Base-by-base conservation (phyloP, 257 asterid genomes). In the Fraxinus pennsylvanica region DNA sequence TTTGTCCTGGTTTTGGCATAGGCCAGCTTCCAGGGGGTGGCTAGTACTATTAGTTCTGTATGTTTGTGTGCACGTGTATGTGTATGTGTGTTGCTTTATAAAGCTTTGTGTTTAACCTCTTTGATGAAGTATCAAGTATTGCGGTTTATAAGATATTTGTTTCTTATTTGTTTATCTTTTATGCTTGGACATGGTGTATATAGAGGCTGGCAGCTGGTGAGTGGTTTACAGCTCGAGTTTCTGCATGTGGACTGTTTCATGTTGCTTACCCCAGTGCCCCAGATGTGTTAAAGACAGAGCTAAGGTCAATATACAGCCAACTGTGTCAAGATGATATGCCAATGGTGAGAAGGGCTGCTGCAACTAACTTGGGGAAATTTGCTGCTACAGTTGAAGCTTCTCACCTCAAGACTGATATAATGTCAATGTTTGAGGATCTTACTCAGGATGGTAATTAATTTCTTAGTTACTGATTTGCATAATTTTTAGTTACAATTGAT, bases 211-310 rank as follows among this genome's bases (percentile, higher is more conserved):
- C 97, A 71, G 94, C 97, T 80, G 98, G 98, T 25, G 98, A 94
- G 84, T 94, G 98, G 98, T 94, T 94, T 80, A 94, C 98, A n/a
- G 97, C 97, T 71, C 93, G 98, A 41, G 96, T 94, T 68, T 94
- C 97, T n/a, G 94, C 97, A 32, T 94, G 97, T 83, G 98, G 98
- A 68, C 80, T 94, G 61, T 94, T 94, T 87, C 97, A 94, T 82
- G 89, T 94, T 84, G 97, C 96, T 65, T 94, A 92, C 79, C 84
- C 94, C 32, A 90, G 97, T 84, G 98, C 97, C 81, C 77, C 97
- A 19, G 94, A 91, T 25, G 67, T 75, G 82, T 79, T 92, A 79
- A 94, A 92, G 90, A 86, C 94, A 21, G 98, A 94, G 76, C 82
- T 92, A 74, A 90, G 98, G 78, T 85, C 97, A 12, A 85, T 88